A percentile compares a stretch with the other conserved stretches of the same genome.
Evolutionary conservation across 1,139 yeast species (phyloP).

Genomic region (Candida sp.): DNA sequence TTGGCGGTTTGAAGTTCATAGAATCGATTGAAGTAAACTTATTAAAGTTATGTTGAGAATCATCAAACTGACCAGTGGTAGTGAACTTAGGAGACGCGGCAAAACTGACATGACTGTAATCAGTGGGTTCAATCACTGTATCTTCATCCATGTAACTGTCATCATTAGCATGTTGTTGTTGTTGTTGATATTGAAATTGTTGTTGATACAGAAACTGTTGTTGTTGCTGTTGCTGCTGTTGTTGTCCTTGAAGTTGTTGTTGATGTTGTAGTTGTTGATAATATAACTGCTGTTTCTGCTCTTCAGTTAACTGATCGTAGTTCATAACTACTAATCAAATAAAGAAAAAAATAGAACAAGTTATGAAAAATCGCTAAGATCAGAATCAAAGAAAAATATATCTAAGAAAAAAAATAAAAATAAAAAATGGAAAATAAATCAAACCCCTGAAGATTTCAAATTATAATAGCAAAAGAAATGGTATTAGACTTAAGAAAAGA

Average conservation of each 20-base stretch:
- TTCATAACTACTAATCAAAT: constrained; percentile 18
- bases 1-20: constrained; percentile 38
- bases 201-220: constrained; percentile 11
- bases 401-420: background rate
- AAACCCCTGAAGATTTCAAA: too few relatives aligned
- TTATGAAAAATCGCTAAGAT: background rate
- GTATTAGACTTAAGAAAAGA: too few relatives aligned
- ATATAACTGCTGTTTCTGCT: constrained; percentile 33
- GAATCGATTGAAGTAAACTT: constrained; percentile 40
- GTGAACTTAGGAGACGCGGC: constrained; percentile 10
- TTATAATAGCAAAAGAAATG: too few relatives aligned
- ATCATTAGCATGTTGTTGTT: constrained; percentile 13
- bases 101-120: constrained; percentile 4
- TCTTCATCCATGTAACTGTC: constrained; percentile 45
- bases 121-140: constrained; percentile 18
- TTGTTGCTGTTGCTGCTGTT: constrained; percentile 10
- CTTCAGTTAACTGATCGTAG: constrained; percentile 29
- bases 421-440: too few relatives aligned
- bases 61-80: constrained; percentile 6
- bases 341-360: constrained; percentile 1
- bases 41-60: constrained; percentile 7
- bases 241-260: constrained; percentile 12
- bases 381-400: too few relatives aligned
- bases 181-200: constrained; percentile 7
- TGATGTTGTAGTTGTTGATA: constrained; percentile 17